Evolutionary conservation across 2,329 filamentous ascomycete genomes (phyloP).

Genomic region (Fusarium sambucinum): DNA sequence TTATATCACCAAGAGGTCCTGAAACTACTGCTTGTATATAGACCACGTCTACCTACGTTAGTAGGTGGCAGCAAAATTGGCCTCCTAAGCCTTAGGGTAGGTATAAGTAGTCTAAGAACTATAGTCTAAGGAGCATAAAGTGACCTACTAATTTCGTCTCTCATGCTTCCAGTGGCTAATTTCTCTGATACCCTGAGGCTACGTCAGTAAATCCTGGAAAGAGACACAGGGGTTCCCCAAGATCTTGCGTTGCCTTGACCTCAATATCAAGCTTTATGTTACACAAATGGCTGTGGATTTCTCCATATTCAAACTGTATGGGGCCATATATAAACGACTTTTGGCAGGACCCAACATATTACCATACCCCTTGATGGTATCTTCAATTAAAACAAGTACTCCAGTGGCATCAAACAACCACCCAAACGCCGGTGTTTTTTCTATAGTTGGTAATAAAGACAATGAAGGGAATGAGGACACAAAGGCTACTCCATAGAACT

Average conservation of each 20-base stretch:
- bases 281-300: background rate
- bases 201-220: too few relatives aligned
- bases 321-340: background rate
- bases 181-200: too few relatives aligned
- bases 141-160: too few relatives aligned
- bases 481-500: background rate
- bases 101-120: too few relatives aligned
- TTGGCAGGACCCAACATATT: constrained; percentile 9
- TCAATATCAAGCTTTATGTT: background rate
- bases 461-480: background rate
- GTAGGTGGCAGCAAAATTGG: too few relatives aligned
- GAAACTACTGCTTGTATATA: too few relatives aligned
- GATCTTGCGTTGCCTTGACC: background rate
- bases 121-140: too few relatives aligned
- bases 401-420: constrained; percentile 2
- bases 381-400: constrained; percentile 21
- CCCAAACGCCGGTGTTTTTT: constrained; percentile 35
- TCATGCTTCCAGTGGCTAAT: too few relatives aligned
- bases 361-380: constrained; percentile 32
- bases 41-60: too few relatives aligned
- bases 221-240: background rate
- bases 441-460: constrained; percentile 4
- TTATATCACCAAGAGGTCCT: background rate
- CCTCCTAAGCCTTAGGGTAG: too few relatives aligned
- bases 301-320: background rate